Evolutionary conservation across 306 rosid genomes (phyloP), one percentile per base, ranked within the genome.

Genomic region (Hippophae rhamnoides): DNA sequence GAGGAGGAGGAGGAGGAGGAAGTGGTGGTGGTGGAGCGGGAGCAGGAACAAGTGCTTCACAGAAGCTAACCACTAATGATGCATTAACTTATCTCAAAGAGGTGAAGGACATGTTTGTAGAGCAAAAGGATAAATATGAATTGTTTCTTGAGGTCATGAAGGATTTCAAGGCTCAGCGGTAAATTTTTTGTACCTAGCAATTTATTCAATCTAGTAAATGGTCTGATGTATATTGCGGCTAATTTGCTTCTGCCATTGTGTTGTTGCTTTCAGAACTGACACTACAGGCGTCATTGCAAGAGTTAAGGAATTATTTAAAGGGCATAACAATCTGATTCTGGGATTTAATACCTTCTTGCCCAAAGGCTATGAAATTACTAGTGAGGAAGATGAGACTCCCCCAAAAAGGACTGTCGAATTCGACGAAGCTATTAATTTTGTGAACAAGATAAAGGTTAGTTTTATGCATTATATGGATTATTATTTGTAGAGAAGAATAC

Each of bases 141-240:
- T 58, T 62, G 81, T 89, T 89, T 78, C 89, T 85, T 49, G 96
- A 89, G 81, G 96, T 89, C 75, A 83, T 89, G 96, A 89, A 85
- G 71, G 96, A 89, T 84, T 85, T 89, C 84, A 89, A 93, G 81
- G 94, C 99, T 50, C 97, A 93, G 74, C 81, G 95, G 99, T 93
- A 11, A 42, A 47, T 10, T 58, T 67, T 67, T 54, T 46, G 23
- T 59, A 56, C 55, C 13, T 41, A 64, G 62, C 49, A 26, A 42
- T 44, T 3, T 18, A 25, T 57, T 44, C 10, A 53, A 59, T 51
- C 43, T 69, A 47, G 49, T 63, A 54, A 54, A 57, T 26, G 10
- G 60, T 55, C 61, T 42, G 4, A 41, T 68, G 52, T 47, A 10
- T 72, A 57, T 67, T 57, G 31, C n/a, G 59, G 48, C 68, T 65